These are phyloP conservation scores for Diplosphaera chodatii DNA, from an alignment of 139 green algal genomes.

Conservation along the genomic window DNA sequence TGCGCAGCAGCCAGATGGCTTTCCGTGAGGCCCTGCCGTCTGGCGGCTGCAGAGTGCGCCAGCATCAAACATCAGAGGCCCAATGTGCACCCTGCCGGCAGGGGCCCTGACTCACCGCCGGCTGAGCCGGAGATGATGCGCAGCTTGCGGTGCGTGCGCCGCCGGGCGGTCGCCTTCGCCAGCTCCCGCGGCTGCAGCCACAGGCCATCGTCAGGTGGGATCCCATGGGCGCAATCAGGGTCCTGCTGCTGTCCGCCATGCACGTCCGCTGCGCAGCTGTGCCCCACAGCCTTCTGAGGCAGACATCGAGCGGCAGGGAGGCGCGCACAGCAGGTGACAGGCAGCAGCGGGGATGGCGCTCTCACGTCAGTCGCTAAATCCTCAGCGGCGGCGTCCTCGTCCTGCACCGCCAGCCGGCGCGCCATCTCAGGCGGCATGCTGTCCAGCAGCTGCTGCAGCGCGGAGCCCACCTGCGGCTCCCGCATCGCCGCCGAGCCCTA, in stretches of 20 bases:
- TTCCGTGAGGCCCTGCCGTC: neutral
- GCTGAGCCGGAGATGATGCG: slow-evolving; percentile 56
- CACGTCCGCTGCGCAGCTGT: too few relatives aligned
- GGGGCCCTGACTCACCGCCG: slow-evolving; percentile 16
- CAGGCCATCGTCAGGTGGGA: too few relatives aligned
- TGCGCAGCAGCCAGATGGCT: neutral
- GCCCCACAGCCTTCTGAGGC: too few relatives aligned
- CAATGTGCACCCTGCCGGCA: too few relatives aligned
- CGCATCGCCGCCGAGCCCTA: neutral
- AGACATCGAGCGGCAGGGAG: too few relatives aligned
- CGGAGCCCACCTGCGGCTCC: neutral
- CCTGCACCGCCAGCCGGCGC: slow-evolving; percentile 6
- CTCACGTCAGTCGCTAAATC: too few relatives aligned
- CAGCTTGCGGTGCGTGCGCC: slow-evolving; percentile 45
- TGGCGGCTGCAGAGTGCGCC: neutral
- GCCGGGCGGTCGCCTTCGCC: slow-evolving; percentile 24
- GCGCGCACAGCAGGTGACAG: too few relatives aligned
- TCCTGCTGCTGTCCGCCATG: too few relatives aligned
- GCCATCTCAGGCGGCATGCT: slow-evolving; percentile 15
- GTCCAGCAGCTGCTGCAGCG: slow-evolving; percentile 9
- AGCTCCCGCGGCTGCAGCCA: neutral
- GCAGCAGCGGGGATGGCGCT: too few relatives aligned
- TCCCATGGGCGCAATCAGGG: too few relatives aligned
- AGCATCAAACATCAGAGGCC: neutral
- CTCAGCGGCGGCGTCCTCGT: slow-evolving; percentile 18